Evolutionary conservation across 805 yeast genomes (phyloP), one percentile per base, ranked within the genome.

Genomic region (Schwanniomyces pseudopolymorphus): DNA sequence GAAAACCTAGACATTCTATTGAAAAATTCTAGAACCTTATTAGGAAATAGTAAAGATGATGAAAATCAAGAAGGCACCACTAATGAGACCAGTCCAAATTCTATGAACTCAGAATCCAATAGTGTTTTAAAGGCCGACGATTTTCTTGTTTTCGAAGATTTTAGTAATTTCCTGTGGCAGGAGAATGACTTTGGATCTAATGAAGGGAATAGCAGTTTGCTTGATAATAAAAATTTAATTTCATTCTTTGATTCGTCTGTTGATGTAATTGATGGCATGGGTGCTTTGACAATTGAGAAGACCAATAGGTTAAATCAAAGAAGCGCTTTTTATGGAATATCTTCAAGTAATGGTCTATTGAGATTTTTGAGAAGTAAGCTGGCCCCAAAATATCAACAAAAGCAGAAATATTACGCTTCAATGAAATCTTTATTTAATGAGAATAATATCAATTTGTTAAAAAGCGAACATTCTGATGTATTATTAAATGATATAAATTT

Each of bases 181-280:
- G 33, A 27, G 13, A 27, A 27, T 27, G 14, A 27, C 13, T 13
- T 27, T 27, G 13, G 5, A 4, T 13, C 10, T 13, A 7, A 27
- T 7, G 33, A 27, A 13, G 33, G 13, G 13, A 7, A 4, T 4
- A 27, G 13, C 6, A 27, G 13, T 13, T 11, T 27, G 14, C 13
- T 3, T 27, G 33, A 27, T 27, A 27, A 7, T 11, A n/a, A n/a
- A n/a, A n/a, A n/a, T n/a, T n/a, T 5, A 4, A 5, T 27, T 27
- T 11, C 13, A n/a, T 27, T 27, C 13, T 27, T 27, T 27, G 17
- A 36, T 8, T 36, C 39, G 2, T 36, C 39, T 11, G 28, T 10
- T 28, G 38, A 25, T 27, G 33, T 28, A 10, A 26, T 47, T 8
- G 53, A 48, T 35, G 52, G 56, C 9, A 50, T 50, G 52, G 44